phyloP scores from a whole-genome alignment of 305 asterid species.

The Fraxinus sp. region DNA sequence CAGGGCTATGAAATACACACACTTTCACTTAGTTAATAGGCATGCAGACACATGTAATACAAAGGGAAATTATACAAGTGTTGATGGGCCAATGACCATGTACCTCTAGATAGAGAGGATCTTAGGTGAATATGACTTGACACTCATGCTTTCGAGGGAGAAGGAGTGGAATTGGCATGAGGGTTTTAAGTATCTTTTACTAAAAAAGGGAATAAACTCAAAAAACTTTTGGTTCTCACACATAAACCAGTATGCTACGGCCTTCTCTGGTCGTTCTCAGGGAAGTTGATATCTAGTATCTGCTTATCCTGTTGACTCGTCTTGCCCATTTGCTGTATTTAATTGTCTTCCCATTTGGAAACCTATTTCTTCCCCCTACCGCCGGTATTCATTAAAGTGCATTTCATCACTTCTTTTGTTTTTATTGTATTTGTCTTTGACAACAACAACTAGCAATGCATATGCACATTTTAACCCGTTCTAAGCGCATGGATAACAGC shows the following conservation, averaged over 20 bases:
- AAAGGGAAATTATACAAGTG: neutral
- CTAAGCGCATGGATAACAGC: neutral
- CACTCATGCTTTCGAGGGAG: conserved; percentile 55
- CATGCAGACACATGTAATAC: neutral
- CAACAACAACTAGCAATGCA: neutral
- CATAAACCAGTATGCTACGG: conserved; percentile 32
- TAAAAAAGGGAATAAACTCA: conserved; percentile 30
- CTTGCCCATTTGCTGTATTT: conserved; percentile 19
- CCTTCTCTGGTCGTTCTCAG: conserved; percentile 54
- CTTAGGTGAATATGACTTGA: conserved; percentile 68
- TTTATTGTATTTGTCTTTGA: neutral
- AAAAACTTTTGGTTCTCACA: conserved; percentile 38
- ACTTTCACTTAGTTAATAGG: neutral
- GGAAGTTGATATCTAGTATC: conserved; percentile 38
- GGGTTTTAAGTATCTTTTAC: conserved; percentile 34
- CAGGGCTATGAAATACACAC: neutral
- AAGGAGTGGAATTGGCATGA: conserved; percentile 26
- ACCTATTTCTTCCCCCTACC: neutral
- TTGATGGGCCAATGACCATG: conserved; percentile 18
- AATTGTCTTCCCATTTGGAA: conserved; percentile 42
- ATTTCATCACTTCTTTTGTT: neutral
- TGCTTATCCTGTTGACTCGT: conserved; percentile 47
- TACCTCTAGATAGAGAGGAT: conserved; percentile 41
- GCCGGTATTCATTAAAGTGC: neutral
- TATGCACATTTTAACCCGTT: neutral